A percentile compares a stretch with the other conserved stretches of the same genome.
These are phyloP conservation scores for Lactarius evosmus DNA, from an alignment of 768 basidiomycete genomes.

Conservation along the genomic window DNA sequence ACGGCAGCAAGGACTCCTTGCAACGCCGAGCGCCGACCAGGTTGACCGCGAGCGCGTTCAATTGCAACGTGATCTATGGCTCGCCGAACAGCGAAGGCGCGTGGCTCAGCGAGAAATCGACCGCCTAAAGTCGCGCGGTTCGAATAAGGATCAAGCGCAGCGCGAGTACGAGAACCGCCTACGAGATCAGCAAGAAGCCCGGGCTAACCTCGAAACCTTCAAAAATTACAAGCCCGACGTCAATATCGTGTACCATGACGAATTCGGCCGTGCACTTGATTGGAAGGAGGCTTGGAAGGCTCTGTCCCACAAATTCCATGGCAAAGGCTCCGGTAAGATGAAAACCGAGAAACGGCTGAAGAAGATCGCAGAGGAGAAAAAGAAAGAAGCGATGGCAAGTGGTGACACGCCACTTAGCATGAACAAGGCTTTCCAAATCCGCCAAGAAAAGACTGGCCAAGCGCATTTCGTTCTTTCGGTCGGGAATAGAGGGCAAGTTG, in stretches of 20 bases:
- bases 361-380: slow-evolving; percentile 97
- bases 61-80: slow-evolving; percentile 83
- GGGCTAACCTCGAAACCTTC: slow-evolving; percentile 76
- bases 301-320: slow-evolving; percentile 96
- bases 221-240: slow-evolving; percentile 96
- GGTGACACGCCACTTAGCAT: slow-evolving; percentile 96
- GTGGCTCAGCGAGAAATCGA: slow-evolving; percentile 80
- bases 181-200: slow-evolving; percentile 88
- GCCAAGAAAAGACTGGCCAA: slow-evolving; percentile 92
- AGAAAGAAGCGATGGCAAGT: slow-evolving; percentile 89
- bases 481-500: slow-evolving; percentile 81
- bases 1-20: slow-evolving; percentile 86
- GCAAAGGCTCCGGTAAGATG: slow-evolving; percentile 93
- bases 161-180: slow-evolving; percentile 92
- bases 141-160: slow-evolving; percentile 86
- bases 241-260: slow-evolving; percentile 95
- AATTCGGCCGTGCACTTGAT: slow-evolving; percentile 83
- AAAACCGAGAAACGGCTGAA: slow-evolving; percentile 96
- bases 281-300: slow-evolving; percentile 99
- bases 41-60: slow-evolving; percentile 78
- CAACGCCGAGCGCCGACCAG: slow-evolving; percentile 59
- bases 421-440: slow-evolving; percentile 88
- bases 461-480: slow-evolving; percentile 96
- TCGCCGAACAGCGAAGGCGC: slow-evolving; percentile 77
- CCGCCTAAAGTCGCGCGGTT: slow-evolving; percentile 68